Conservation (phyloP, 2,329 filamentous ascomycete genomes). For the Trichocomaceae sp. region DNA sequence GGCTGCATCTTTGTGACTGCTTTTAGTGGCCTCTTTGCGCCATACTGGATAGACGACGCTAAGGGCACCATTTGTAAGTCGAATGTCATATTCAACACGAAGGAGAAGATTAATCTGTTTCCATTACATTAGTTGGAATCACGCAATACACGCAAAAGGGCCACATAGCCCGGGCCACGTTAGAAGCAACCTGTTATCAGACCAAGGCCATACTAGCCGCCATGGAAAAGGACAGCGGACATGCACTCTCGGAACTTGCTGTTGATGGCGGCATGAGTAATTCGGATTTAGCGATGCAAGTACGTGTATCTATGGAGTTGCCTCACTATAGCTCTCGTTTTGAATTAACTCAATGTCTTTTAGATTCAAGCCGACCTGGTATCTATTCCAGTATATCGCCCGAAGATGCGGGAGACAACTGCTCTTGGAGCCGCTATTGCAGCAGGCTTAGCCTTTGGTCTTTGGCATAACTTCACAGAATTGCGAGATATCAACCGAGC, state of each 20-base stretch:
- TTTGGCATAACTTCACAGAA: slow-evolving; percentile 71
- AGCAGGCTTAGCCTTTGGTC: slow-evolving; percentile 69
- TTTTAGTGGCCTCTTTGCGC: slow-evolving; percentile 84
- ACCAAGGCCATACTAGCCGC: slow-evolving; percentile 88
- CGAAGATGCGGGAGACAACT: slow-evolving; percentile 81
- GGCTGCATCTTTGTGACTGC: slow-evolving; percentile 84
- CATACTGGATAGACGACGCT: slow-evolving; percentile 94
- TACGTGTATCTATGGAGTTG: slow-evolving; percentile 27
- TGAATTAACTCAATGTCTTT: slow-evolving; percentile 4
- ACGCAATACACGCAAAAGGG: slow-evolving; percentile 78
- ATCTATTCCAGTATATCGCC: slow-evolving; percentile 71
- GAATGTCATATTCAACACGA: slow-evolving; percentile 20
- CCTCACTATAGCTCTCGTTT: slow-evolving; percentile 12
- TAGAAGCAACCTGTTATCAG: slow-evolving; percentile 88
- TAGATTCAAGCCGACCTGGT: slow-evolving; percentile 76
- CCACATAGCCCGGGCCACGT: slow-evolving; percentile 79
- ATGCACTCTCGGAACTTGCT: slow-evolving; percentile 67
- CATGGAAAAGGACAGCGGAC: slow-evolving; percentile 79
- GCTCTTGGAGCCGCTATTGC: slow-evolving; percentile 80
- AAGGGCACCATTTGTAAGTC: slow-evolving; percentile 69
- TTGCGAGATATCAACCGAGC: slow-evolving; percentile 64
- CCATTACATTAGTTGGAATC: slow-evolving; percentile 55
- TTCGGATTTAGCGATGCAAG: slow-evolving; percentile 80
- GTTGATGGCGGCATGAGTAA: slow-evolving; percentile 88
- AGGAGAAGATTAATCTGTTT: slow-evolving; percentile 7